Evolutionary conservation across 2,329 filamentous ascomycete species (phyloP), one percentile per base, ranked within the genome.

Genomic region (Colletotrichum echinochloae): DNA sequence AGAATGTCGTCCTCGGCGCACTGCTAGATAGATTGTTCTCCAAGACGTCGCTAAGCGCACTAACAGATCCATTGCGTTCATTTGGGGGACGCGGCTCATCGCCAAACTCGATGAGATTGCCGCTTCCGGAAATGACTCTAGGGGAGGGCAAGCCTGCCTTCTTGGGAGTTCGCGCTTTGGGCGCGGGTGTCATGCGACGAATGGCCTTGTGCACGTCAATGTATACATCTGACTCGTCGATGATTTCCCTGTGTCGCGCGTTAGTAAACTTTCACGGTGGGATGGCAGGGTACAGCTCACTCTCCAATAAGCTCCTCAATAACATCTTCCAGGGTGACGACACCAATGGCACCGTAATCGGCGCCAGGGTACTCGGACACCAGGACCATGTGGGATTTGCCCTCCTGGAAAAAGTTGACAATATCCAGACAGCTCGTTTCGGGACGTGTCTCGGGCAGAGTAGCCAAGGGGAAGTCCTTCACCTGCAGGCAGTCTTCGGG

Each of bases 401-500:
- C 96, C 84, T 99, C 96, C 81, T 99, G 96, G 84, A 99, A 99
- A 82, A 98, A 99, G 83, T 99, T 99, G 83, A 99, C 94, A 77
- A 99, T 98, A 80, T 99, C 96, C 66, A 99, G 83, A 79, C 96
- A 99, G 83, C 95, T 98, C 0, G 96, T 99, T 78, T 98, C 94
- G 0, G 96, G 94, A 12, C 94, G 90, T 0, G 96, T 99, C 81
- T 99, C 96, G 1, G 97, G 96, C 8, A 99, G 89, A 0, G 96
- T 98, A 18, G 96, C 96, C 60, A 99, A 86, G 9, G 94, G 91
- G 78, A 99, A 98, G 72, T 98, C 95, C 72, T 92, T 89, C 44
- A 99, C 96, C 26, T 90, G 90, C 77, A 92, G 93, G 77, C 88
- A 89, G 78, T 99, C 96, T 80, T 99, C 96, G 0, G 96, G 96